Evolutionary conservation across 2,329 filamentous ascomycete genomes (phyloP), one percentile per base, ranked within the genome.

Genomic region (Epicoccum sorghinum): DNA sequence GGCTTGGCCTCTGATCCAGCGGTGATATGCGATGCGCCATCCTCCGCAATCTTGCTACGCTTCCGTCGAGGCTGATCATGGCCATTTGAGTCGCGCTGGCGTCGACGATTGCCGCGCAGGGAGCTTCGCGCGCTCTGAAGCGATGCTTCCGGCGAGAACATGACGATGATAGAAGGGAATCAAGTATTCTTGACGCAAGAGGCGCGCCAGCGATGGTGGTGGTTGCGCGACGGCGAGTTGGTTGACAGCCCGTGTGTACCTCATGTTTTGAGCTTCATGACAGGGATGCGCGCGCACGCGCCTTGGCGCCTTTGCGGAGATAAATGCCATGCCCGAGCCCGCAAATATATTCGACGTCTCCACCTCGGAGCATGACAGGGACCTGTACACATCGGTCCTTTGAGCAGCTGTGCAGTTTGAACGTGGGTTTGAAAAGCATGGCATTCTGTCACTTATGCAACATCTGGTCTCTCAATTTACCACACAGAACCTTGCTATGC

Each of bases 31-130:
- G 63, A 55, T 47, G 77, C 79, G n/a, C 69, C 75, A 27, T 77
- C 74, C 35, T 77, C 73, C 48, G 71, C 74, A 49, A 81, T 61
- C 59, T 79, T 80, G 70, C 77, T 80, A 47, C 78, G 74, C 68
- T 81, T 81, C 30, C 78, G 70, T 53, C 75, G 72, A 22, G 76
- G 76, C 45, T 78, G 77, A 47, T 73, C 71, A 13, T 72, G 61
- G 7, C 52, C 77, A 44, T 78, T 77, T 43, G 76, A 76, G 59
- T 76, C 74, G 68, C 79, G 76, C 62, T 75, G 76, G 62, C 79
- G 71, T 57, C 79, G 71, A 55, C 76, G 73, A 35, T 78, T 77
- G 59, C 80, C 80, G 57, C 77, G 75, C 64, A 74, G 68, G 12
- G 74, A 72, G 59, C 70, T 71, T 59, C 74, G 74, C 48, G 68